Conservation (phyloP, 257 asterid species). For the Vinca minor region DNA sequence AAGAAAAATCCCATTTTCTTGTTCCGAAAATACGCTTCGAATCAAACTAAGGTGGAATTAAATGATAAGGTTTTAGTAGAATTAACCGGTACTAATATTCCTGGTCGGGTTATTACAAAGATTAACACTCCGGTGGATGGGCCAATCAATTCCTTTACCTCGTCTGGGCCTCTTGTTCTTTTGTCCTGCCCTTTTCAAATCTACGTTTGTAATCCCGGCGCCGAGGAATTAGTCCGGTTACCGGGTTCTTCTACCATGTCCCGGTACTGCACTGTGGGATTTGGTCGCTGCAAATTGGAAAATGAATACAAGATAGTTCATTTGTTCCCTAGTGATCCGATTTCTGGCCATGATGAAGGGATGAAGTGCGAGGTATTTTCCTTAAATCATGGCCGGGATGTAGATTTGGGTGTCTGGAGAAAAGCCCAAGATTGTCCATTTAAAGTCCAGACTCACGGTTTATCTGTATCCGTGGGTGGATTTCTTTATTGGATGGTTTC, state of each 20-base stretch:
- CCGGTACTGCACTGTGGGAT: conserved; percentile 10
- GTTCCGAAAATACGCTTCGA: conserved; percentile 1
- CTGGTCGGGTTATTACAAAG: background rate
- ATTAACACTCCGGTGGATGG: background rate
- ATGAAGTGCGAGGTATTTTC: conserved; percentile 6
- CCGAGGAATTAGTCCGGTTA: background rate
- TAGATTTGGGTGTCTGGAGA: background rate
- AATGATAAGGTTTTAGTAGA: background rate
- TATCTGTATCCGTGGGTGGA: conserved; percentile 1
- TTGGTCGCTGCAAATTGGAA: background rate
- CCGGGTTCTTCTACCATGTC: conserved; percentile 5
- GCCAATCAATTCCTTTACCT: conserved; percentile 5
- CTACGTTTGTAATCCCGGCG: conserved; percentile 5
- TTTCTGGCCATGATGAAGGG: background rate
- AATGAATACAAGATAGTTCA: conserved; percentile 10
- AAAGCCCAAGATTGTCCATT: conserved; percentile 7
- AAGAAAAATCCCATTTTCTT: conserved; percentile 1
- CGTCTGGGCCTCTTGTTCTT: conserved; percentile 3
- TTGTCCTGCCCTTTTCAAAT: background rate
- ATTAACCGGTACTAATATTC: background rate
- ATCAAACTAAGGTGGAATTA: background rate
- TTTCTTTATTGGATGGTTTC: conserved; percentile 11
- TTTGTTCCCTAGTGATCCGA: background rate
- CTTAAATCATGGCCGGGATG: background rate
- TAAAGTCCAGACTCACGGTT: conserved; percentile 9